Base-by-base conservation (phyloP, 1,139 yeast genomes). In the Hanseniaspora sp. region DNA sequence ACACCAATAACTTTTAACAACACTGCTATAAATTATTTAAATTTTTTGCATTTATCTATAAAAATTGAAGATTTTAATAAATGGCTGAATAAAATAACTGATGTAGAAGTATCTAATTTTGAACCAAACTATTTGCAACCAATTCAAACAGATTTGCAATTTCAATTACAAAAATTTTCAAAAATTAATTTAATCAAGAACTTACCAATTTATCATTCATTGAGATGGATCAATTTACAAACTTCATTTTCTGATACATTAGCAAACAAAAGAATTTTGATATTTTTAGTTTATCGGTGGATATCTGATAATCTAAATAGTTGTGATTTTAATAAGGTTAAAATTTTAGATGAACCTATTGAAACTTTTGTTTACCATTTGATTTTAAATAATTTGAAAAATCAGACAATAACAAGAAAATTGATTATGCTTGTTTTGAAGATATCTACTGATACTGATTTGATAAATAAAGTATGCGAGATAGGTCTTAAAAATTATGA, bases 1-100 rank as follows among this genome's bases (percentile, higher is more conserved):
- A 97, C 97, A 0, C 92, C 83, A 58, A 68, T 84, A 3, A 90
- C 88, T 0, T 85, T 81, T 60, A 80, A 86, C 46, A 96, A 87
- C 59, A 74, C 83, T 4, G 71, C 84, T 5, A 62, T 88, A 42
- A 73, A 96, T 55, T 76, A 76, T 51, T 70, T 83, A 34, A 80
- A 79, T 57, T 74, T 86, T 55, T 75, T 85, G 37, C 18, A 49
- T 37, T 18, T 49, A 42, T 9, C 67, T 1, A 56, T 49, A 23
- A 30, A 13, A 5, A 5, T 11, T 9, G 13, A n/a, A n/a, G 44
- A 49, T 28, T 37, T 49, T 33, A 49, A 49, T 40, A n/a, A 17
- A n/a, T 51, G 46, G 46, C 9, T 51, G 5, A 11, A 11, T 1
- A 44, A 12, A 18, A 7, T 34, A 1, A 35, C 45, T 23, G 28